Conservation (phyloP, 345 rosid genomes). For the Anastatica hierochuntica region DNA sequence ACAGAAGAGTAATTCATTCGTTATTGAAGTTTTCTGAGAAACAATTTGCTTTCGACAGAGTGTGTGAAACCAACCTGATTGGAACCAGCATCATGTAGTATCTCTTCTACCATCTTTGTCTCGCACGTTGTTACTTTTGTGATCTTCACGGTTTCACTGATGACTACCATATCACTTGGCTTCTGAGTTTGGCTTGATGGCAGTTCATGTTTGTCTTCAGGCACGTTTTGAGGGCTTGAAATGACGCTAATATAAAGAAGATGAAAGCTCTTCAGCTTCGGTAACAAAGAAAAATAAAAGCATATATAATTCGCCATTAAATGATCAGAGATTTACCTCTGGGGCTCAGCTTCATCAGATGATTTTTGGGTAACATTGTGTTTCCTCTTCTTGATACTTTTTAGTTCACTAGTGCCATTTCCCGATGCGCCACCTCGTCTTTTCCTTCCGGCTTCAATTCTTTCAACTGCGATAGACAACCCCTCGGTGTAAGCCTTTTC, state of each 20-base stretch:
- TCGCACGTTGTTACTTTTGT: constrained; percentile 37
- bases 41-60: background rate
- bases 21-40: background rate
- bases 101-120: constrained; percentile 11
- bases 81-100: background rate
- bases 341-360: constrained; percentile 28
- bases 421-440: constrained; percentile 34
- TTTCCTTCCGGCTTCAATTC: constrained; percentile 43
- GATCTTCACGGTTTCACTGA: constrained; percentile 37
- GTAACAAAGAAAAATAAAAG: background rate
- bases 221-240: constrained; percentile 25
- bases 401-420: constrained; percentile 22
- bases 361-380: constrained; percentile 25
- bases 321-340: constrained; percentile 29
- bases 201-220: constrained; percentile 34
- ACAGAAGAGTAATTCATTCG: background rate
- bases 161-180: constrained; percentile 29
- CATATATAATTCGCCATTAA: background rate
- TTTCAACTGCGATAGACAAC: constrained; percentile 29
- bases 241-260: constrained; percentile 20
- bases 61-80: constrained; percentile 14
- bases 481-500: constrained; percentile 24
- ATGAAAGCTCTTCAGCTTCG: background rate
- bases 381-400: constrained; percentile 50
- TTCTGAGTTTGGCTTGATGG: constrained; percentile 24